Conservation (phyloP, 2,329 filamentous ascomycete species). For the Aspergillus proliferans region DNA sequence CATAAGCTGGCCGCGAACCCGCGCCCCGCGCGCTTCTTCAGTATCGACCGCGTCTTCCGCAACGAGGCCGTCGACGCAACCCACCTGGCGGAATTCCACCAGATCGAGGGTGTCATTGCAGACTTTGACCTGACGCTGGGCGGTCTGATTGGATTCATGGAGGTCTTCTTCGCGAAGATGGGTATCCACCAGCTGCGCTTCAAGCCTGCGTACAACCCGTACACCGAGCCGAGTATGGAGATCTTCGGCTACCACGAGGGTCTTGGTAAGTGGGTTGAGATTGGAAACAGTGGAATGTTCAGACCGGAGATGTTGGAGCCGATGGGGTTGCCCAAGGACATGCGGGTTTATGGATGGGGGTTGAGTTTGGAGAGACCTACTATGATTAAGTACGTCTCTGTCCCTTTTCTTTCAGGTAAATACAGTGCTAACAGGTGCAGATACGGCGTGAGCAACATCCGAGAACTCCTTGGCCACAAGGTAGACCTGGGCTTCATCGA, state of each 20-base stretch:
- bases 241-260: conserved; percentile 94
- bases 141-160: conserved; percentile 89
- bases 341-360: conserved; percentile 92
- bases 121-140: conserved; percentile 91
- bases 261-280: conserved; percentile 86
- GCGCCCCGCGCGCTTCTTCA: conserved; percentile 91
- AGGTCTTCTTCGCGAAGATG: conserved; percentile 95
- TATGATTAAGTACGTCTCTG: conserved; percentile 77
- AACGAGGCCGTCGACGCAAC: conserved; percentile 97
- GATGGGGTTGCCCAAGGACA: conserved; percentile 86
- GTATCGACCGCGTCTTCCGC: conserved; percentile 94
- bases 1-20: conserved; percentile 80
- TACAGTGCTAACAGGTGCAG: conserved; percentile 23
- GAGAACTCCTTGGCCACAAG: conserved; percentile 89
- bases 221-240: conserved; percentile 96
- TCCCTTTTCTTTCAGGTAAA: conserved; percentile 4
- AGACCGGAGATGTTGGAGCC: conserved; percentile 92
- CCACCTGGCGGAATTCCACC: conserved; percentile 96
- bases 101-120: conserved; percentile 96
- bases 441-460: conserved; percentile 77
- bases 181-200: conserved; percentile 81
- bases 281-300: conserved; percentile 99
- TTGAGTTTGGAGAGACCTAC: conserved; percentile 87
- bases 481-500: conserved; percentile 91
- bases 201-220: conserved; percentile 95